Base-by-base conservation (phyloP, 2,329 filamentous ascomycete genomes). In the Aspergillus quadrilineatus region DNA sequence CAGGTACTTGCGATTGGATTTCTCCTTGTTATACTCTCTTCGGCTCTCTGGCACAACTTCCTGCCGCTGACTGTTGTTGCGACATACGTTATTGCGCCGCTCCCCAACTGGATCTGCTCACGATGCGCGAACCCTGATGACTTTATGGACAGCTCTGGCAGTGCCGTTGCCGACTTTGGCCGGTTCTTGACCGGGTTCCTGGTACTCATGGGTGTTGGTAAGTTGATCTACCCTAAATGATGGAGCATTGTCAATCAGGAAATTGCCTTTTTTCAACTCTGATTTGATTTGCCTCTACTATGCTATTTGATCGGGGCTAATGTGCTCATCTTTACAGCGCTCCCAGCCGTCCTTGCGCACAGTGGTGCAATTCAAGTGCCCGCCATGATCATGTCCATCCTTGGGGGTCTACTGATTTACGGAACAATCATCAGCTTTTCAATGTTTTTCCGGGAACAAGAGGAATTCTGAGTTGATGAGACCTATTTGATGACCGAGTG, bases 381-480 rank as follows among this genome's bases (percentile, higher is more conserved):
- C 51, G 94, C 94, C 48, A 96, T 96, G 87, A 79, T 91, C 72
- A 99, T 99, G 94, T 95, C 90, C 51, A 89, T 99, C 66, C 78
- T 93, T 51, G 94, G 94, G 29, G 94, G 94, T 51, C 80, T 97
- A 58, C 79, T 99, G 72, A 99, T 99, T 73, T 99, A 99, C 77
- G 90, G 91, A 56, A 99, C 94, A 48, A 97, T 99, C 72, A 95
- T 99, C 77, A 94, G 89, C 78, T 99, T 99, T 76, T 88, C 89
- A 64, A 89, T 97, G 86, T 99, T 97, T 80, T 99, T 99, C 82
- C 89, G 93, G 73, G 92, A 97, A 76, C 92, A 97, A 73, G 89
- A 96, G 71, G 94, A 97, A 67, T 99, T 97, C 75, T 97, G 60
- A 70, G 17, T 41, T 34, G 53, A 29, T 30, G n/a, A 50, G 32